Evolutionary conservation across 306 rosid species (phyloP).

Genomic region (Lagenaria siceraria): DNA sequence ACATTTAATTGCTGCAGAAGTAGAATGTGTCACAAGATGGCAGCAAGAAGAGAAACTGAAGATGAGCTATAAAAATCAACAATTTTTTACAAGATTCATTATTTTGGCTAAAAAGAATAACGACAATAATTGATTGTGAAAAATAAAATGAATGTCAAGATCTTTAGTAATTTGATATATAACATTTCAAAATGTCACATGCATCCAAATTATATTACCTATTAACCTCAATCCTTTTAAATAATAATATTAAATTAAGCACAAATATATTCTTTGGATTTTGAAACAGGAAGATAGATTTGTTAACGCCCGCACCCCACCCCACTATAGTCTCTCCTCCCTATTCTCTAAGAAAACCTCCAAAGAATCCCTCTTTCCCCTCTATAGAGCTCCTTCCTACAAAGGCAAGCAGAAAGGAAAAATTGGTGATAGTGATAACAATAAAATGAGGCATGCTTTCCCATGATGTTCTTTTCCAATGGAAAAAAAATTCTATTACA

Average conservation of each 20-base stretch:
- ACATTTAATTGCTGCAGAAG: slow-evolving; percentile 81
- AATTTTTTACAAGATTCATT: neutral
- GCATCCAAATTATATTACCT: neutral
- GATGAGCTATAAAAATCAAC: slow-evolving; percentile 1
- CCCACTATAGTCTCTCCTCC: neutral
- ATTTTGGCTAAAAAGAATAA: neutral
- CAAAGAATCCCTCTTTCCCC: neutral
- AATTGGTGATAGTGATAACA: neutral
- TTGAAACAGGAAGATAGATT: neutral
- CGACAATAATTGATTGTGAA: neutral
- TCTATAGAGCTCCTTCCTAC: neutral
- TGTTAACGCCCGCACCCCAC: neutral
- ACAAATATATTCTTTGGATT: neutral
- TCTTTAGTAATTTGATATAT: neutral
- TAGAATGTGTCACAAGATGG: slow-evolving; percentile 11
- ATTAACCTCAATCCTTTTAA: neutral
- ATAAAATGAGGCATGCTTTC: neutral
- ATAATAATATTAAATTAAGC: neutral
- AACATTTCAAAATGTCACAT: neutral
- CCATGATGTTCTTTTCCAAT: neutral
- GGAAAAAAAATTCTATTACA: neutral
- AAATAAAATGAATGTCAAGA: neutral
- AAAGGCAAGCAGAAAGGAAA: neutral
- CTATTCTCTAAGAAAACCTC: neutral
- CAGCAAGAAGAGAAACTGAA: slow-evolving; percentile 9